Conservation (phyloP, 2,329 filamentous ascomycete species). For the Aspergillus sp. region DNA sequence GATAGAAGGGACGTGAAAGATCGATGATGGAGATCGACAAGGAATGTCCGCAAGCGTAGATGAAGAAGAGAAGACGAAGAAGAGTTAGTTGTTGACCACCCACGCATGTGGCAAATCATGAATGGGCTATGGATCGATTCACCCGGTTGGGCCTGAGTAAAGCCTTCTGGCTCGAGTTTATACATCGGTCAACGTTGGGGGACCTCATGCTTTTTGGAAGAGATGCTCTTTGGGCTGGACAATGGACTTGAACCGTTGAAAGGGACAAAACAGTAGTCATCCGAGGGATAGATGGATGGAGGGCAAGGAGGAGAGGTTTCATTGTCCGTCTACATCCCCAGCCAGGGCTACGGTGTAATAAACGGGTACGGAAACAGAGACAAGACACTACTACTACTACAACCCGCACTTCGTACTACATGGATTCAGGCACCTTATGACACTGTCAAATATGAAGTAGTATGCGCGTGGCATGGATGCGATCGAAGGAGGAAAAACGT, state of each 20-base stretch:
- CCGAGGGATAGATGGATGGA: neutral
- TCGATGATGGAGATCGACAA: constrained; percentile 1
- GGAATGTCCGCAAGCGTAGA: constrained; percentile 11
- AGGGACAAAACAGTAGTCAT: neutral
- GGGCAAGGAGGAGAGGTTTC: neutral
- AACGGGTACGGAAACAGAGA: neutral
- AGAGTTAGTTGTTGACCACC: neutral
- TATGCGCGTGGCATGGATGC: neutral
- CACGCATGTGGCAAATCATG: constrained; percentile 15
- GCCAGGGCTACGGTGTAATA: neutral
- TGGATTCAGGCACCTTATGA: neutral
- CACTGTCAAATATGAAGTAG: neutral
- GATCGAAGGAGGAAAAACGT: neutral
- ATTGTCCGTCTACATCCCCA: neutral
- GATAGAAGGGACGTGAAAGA: neutral
- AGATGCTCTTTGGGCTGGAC: neutral
- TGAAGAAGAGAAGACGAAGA: neutral
- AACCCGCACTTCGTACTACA: neutral
- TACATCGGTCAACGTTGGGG: neutral
- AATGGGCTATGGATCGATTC: constrained; percentile 8
- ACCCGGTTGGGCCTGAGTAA: constrained; percentile 7
- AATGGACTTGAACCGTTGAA: neutral
- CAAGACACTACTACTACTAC: neutral
- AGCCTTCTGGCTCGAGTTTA: neutral
- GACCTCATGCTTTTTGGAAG: neutral